Evolutionary conservation across 192 early-diverging fungal genomes (phyloP).

Genomic region (Spizellomyces punctatus): DNA sequence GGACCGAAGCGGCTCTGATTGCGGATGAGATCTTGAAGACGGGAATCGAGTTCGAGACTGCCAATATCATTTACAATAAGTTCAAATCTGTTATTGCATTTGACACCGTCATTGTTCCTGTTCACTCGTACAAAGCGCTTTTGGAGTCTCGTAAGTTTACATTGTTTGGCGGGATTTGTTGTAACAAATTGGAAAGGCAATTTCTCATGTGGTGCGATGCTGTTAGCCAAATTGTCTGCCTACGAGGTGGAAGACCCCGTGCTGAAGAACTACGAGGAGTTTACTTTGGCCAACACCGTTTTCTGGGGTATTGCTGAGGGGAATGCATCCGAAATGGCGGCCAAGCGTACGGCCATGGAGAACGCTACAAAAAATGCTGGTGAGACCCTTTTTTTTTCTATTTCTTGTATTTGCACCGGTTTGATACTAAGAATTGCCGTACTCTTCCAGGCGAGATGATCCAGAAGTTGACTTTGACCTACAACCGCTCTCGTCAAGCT

Average conservation of each 20-base stretch:
- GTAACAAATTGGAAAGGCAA: background rate
- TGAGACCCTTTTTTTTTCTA: background rate
- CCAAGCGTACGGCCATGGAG: constrained; percentile 98
- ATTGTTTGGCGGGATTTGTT: background rate
- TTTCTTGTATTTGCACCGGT: background rate
- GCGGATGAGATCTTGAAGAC: constrained; percentile 73
- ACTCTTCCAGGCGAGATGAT: constrained; percentile 76
- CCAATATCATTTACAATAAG: constrained; percentile 88
- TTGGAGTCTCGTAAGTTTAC: constrained; percentile 62
- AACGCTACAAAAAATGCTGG: constrained; percentile 99
- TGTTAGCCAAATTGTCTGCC: constrained; percentile 74
- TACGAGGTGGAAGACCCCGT: constrained; percentile 92
- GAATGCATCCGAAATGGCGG: constrained; percentile 93
- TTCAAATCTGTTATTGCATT: constrained; percentile 95
- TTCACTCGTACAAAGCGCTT: constrained; percentile 69
- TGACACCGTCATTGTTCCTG: constrained; percentile 72
- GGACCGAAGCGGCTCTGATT: constrained; percentile 82
- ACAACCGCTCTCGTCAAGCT: constrained; percentile 97
- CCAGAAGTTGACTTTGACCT: constrained; percentile 91
- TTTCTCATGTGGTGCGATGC: too few relatives aligned
- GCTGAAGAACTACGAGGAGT: constrained; percentile 88
- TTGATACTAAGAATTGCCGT: too few relatives aligned
- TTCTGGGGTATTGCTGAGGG: constrained; percentile 97
- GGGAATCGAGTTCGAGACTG: constrained; percentile 61
- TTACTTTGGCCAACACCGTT: constrained; percentile 89